Evolutionary conservation across 208 protist genomes (phyloP).

Genomic region (Trypanosoma mega): DNA sequence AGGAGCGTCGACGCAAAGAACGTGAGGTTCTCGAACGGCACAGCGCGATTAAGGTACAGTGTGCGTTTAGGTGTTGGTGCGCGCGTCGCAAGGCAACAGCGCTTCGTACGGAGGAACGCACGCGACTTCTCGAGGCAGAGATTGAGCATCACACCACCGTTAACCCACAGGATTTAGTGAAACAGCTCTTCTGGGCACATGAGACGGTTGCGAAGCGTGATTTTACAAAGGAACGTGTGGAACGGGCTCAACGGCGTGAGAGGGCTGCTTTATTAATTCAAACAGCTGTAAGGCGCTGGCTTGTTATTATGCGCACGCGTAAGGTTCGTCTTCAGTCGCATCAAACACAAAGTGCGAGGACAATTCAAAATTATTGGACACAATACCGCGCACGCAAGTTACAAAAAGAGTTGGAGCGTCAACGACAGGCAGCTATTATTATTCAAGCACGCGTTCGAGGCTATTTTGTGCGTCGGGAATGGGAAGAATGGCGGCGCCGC

Average conservation of each 20-base stretch:
- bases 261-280: slow-evolving; percentile 61
- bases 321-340: slow-evolving; percentile 6
- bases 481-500: slow-evolving; percentile 33
- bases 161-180: slow-evolving; percentile 69
- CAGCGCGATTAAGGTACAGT: slow-evolving; percentile 71
- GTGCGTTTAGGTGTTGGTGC: slow-evolving; percentile 41
- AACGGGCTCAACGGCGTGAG: slow-evolving; percentile 18
- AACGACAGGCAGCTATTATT: slow-evolving; percentile 40
- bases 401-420: slow-evolving; percentile 26
- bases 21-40: slow-evolving; percentile 38
- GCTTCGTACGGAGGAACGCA: slow-evolving; percentile 32
- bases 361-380: slow-evolving; percentile 65
- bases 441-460: slow-evolving; percentile 74
- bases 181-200: slow-evolving; percentile 85
- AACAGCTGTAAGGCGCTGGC: slow-evolving; percentile 34
- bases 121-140: slow-evolving; percentile 44
- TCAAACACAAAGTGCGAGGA: slow-evolving; percentile 15
- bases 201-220: slow-evolving; percentile 42
- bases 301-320: slow-evolving; percentile 8
- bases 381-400: slow-evolving; percentile 29
- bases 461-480: slow-evolving; percentile 61
- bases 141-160: slow-evolving; percentile 45
- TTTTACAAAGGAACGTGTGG: slow-evolving; percentile 33
- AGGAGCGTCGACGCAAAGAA: slow-evolving; percentile 31
- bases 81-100: slow-evolving; percentile 34